Conservation (phyloP, 352 stramenopile species). For the Pythium dissimile region DNA sequence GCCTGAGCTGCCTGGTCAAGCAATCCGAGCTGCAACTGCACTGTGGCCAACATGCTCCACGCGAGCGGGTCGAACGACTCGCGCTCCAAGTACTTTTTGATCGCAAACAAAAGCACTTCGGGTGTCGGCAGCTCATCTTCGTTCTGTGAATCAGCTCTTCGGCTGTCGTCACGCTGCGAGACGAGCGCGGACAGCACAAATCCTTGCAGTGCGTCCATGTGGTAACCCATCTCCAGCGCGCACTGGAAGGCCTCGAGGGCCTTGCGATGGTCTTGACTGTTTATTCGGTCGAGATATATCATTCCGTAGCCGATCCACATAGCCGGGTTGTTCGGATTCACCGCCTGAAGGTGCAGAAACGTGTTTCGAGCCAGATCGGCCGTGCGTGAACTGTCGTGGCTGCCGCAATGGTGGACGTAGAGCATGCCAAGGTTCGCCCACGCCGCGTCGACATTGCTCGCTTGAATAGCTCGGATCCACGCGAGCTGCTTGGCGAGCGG, state of each 20-base stretch:
- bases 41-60: slow-evolving; percentile 63
- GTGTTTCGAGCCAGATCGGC: slow-evolving; percentile 60
- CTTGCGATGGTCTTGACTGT: slow-evolving; percentile 36
- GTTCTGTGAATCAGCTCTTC: too few species aligned
- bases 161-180: slow-evolving; percentile 16
- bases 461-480: slow-evolving; percentile 67
- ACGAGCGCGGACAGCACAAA: slow-evolving; percentile 35
- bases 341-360: slow-evolving; percentile 77
- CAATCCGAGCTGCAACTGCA: slow-evolving; percentile 54
- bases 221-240: slow-evolving; percentile 63
- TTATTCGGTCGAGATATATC: slow-evolving; percentile 48
- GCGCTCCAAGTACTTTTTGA: slow-evolving; percentile 78
- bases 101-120: slow-evolving; percentile 40
- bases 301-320: slow-evolving; percentile 89
- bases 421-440: slow-evolving; percentile 87
- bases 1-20: slow-evolving; percentile 37
- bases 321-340: slow-evolving; percentile 75
- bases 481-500: slow-evolving; percentile 76
- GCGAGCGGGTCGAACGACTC: slow-evolving; percentile 54
- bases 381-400: slow-evolving; percentile 6
- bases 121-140: slow-evolving; percentile 16
- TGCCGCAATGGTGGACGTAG: slow-evolving; percentile 43
- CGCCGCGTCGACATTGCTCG: slow-evolving; percentile 51
- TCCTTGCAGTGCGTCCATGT: slow-evolving; percentile 72
- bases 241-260: slow-evolving; percentile 73